Conservation (phyloP, 2,329 filamentous ascomycete genomes). For the Clarireedia monteithiana region DNA sequence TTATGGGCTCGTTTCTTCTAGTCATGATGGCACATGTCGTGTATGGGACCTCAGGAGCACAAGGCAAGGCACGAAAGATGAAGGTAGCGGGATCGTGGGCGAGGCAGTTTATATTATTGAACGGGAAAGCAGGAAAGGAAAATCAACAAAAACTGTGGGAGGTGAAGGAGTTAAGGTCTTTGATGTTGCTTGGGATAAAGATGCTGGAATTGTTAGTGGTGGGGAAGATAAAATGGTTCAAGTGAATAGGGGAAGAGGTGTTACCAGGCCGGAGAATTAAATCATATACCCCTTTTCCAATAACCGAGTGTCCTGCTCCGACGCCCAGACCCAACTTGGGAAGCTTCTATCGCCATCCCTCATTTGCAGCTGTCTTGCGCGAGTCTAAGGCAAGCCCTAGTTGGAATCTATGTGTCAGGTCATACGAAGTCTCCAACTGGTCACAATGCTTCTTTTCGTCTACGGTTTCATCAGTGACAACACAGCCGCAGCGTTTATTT, state of each 20-base stretch:
- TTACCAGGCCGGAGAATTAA: slow-evolving; percentile 21
- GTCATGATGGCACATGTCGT: slow-evolving; percentile 84
- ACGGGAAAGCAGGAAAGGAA: slow-evolving; percentile 58
- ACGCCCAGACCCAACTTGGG: no score
- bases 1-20: slow-evolving; percentile 81
- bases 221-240: slow-evolving; percentile 94
- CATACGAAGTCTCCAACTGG: no score
- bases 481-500: no score
- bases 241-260: slow-evolving; percentile 52
- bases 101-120: slow-evolving; percentile 69
- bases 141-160: slow-evolving; percentile 55
- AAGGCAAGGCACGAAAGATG: slow-evolving; percentile 49
- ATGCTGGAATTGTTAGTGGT: slow-evolving; percentile 81
- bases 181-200: slow-evolving; percentile 75
- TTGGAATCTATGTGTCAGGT: no score
- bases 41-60: slow-evolving; percentile 87
- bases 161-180: slow-evolving; percentile 90
- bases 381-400: no score
- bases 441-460: no score
- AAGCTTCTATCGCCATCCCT: no score
- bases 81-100: slow-evolving; percentile 55
- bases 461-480: no score
- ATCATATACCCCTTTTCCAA: slow-evolving; percentile 7
- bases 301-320: neutral
- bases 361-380: no score